A percentile compares a stretch with the other conserved stretches of the same genome.
Conservation (phyloP, 371 early-diverging fungal genomes). For the Actinomucor elegans region DNA sequence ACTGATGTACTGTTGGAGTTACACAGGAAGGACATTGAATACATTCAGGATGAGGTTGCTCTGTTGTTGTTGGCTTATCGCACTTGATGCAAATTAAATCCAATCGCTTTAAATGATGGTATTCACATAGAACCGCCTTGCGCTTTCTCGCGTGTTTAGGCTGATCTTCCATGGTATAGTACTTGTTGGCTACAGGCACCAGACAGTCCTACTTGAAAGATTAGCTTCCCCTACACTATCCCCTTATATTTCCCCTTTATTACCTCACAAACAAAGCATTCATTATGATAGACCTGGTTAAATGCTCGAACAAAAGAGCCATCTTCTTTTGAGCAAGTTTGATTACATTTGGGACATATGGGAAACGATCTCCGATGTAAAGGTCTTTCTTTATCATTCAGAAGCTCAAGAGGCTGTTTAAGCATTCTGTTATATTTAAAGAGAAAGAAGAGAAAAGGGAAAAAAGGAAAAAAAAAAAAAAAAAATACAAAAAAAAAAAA, state of each 20-base stretch:
- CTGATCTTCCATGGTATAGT: slow-evolving; percentile 13
- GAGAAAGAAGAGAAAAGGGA: not conserved
- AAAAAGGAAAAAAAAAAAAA: not conserved
- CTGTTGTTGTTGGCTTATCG: slow-evolving; percentile 12
- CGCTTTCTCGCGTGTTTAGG: slow-evolving; percentile 1
- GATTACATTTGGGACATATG: slow-evolving; percentile 15
- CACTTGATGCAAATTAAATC: slow-evolving; percentile 21
- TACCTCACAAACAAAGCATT: slow-evolving; percentile 89
- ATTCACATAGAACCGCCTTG: slow-evolving; percentile 26
- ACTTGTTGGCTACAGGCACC: slow-evolving; percentile 22
- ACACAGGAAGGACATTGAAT: slow-evolving; percentile 18
- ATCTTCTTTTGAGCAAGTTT: slow-evolving; percentile 6
- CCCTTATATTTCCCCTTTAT: slow-evolving; percentile 5
- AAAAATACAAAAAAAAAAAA: not conserved
- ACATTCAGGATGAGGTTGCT: slow-evolving; percentile 19
- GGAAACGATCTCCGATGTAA: slow-evolving; percentile 10
- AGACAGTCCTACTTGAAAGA: slow-evolving; percentile 26
- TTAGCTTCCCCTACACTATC: not conserved
- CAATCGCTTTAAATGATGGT: slow-evolving; percentile 22
- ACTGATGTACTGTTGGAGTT: slow-evolving; percentile 55
- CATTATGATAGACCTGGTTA: slow-evolving; percentile 76
- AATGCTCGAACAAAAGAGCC: slow-evolving; percentile 83
- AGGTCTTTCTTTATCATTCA: not conserved
- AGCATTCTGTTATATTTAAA: not conserved
- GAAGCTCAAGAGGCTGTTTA: not conserved